These are phyloP conservation scores for Keithomyces neogunnii DNA, from an alignment of 2,329 filamentous ascomycete genomes.

Conservation along the genomic window DNA sequence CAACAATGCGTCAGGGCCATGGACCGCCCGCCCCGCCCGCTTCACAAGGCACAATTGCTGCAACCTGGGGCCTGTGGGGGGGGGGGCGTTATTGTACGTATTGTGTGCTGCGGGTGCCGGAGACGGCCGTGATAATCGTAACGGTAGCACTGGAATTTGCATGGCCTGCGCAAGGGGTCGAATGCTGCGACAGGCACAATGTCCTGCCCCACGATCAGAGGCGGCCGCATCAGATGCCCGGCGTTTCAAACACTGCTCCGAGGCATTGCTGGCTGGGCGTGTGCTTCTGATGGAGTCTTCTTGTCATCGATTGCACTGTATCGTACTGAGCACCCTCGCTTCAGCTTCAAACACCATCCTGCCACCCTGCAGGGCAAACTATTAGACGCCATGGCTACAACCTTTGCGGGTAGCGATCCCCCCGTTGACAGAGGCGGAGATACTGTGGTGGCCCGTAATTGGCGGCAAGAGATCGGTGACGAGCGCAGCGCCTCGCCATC, in stretches of 20 bases:
- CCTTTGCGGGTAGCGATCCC: neutral
- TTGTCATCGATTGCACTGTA: neutral
- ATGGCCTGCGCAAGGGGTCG: too few relatives aligned
- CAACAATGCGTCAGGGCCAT: neutral
- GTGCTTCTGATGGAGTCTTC: neutral
- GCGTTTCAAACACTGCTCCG: neutral
- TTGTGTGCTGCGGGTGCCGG: neutral
- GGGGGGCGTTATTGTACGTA: too few relatives aligned
- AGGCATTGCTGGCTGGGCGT: neutral
- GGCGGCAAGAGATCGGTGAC: neutral
- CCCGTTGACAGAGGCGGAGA: neutral
- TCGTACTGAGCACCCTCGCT: too few relatives aligned
- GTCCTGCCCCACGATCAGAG: neutral
- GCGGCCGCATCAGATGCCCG: neutral
- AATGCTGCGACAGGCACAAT: too few relatives aligned
- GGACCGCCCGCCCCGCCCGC: too few relatives aligned
- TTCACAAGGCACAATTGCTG: too few relatives aligned
- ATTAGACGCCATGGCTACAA: neutral
- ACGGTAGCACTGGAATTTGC: too few relatives aligned
- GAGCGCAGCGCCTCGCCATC: neutral
- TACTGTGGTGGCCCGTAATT: neutral
- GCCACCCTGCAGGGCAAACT: too few relatives aligned
- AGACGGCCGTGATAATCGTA: too few relatives aligned
- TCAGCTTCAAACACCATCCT: too few relatives aligned
- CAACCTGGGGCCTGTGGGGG: too few relatives aligned